A percentile compares a stretch with the other conserved stretches of the same genome.
Evolutionary conservation across 2,329 filamentous ascomycete species (phyloP).

Genomic region (Sodiomyces alkalinus): DNA sequence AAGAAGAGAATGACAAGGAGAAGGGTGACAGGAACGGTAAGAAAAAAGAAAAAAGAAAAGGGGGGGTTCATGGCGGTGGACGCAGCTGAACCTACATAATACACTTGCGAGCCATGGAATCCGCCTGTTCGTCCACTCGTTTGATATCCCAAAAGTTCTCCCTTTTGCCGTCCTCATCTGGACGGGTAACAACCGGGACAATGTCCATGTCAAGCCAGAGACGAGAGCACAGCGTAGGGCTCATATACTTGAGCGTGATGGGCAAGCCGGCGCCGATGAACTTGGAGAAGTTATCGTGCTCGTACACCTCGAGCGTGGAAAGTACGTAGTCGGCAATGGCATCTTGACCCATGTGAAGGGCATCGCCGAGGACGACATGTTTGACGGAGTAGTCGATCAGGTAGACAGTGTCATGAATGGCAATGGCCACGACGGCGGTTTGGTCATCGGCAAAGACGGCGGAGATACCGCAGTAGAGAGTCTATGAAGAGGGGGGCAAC

Average conservation of each 20-base stretch:
- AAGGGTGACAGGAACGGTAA: not conserved
- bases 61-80: constrained; percentile 1
- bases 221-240: constrained; percentile 50
- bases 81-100: constrained; percentile 50
- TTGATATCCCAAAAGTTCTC: constrained; percentile 35
- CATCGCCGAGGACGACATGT: constrained; percentile 30
- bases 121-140: constrained; percentile 65
- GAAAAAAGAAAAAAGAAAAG: not conserved
- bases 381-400: constrained; percentile 57
- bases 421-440: constrained; percentile 46
- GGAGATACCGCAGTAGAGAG: constrained; percentile 48
- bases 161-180: constrained; percentile 26
- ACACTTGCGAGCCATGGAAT: constrained; percentile 68
- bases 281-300: constrained; percentile 52
- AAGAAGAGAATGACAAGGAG: not conserved
- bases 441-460: constrained; percentile 33
- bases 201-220: constrained; percentile 68
- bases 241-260: constrained; percentile 38
- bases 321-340: constrained; percentile 46
- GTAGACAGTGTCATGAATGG: constrained; percentile 60
- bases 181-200: constrained; percentile 50
- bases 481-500: constrained; percentile 22
- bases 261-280: constrained; percentile 62
- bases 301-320: constrained; percentile 39
- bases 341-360: constrained; percentile 23